Base-by-base conservation (phyloP, 1,284 basidiomycete species). In the Puccinia triticina region DNA sequence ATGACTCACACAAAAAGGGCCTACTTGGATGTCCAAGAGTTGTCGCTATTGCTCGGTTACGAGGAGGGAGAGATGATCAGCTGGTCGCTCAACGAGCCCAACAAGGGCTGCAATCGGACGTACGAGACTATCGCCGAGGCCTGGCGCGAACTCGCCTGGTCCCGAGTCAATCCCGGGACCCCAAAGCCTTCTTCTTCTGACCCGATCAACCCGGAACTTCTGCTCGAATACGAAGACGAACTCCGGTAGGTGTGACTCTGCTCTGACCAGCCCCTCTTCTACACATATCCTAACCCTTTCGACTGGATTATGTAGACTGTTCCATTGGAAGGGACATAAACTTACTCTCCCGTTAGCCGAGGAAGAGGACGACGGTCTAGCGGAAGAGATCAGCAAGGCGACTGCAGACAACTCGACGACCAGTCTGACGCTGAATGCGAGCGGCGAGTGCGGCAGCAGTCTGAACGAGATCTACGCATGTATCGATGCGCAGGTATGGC, bases 51-150 rank as follows among this genome's bases (percentile, higher is more conserved):
- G 29, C 43, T 82, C 14, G 81, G 81, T 8, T 82, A 82, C 50
- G 81, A 82, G 55, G 81, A 82, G 34, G 81, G 81, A 2, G 81
- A 82, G 43, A 71, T 59, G 61, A 82, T 82, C 57, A 76, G 53
- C 55, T 82, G 81, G 81, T 82, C 81, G 37, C 66, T 82, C 11
- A 82, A 82, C 64, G 81, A 82, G 53, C 81, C 74, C 29, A 82
- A 77, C 32, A 82, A 82, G 50, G 74, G 81, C 16, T 82, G 81
- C 71, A 73, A 82, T 77, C 59, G 72, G 7, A 74, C 81, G 18
- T 82, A 82, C 67, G 81, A 82, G 10, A 71, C 66, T n/a, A 82
- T 82, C 34, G 81, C 81, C 46, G 81, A 82, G 40, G 55, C 73
- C 23, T 82, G 81, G 81, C 75, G 72, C 48, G 64, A 82, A 43